Conservation (phyloP, 2,329 filamentous ascomycete species). For the Alternaria atra region DNA sequence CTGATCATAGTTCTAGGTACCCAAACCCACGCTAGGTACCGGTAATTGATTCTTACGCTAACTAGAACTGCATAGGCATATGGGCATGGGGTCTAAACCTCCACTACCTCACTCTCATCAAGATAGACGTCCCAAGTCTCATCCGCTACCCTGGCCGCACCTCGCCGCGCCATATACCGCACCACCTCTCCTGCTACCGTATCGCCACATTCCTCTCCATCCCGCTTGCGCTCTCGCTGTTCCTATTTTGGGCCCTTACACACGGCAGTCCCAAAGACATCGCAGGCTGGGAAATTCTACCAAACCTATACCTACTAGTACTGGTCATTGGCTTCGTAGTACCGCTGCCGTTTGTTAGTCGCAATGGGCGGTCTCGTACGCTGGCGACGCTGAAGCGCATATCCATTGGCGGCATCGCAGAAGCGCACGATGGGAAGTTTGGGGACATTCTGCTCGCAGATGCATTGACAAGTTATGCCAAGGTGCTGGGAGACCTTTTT, state of each 20-base stretch:
- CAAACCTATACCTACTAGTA: constrained; percentile 81
- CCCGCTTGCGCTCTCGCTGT: constrained; percentile 74
- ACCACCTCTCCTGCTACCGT: constrained; percentile 85
- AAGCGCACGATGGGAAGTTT: constrained; percentile 89
- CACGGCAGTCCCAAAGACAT: constrained; percentile 74
- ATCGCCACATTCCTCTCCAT: constrained; percentile 79
- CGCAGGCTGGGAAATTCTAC: constrained; percentile 82
- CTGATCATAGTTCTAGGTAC: constrained; percentile 85
- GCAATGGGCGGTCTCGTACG: constrained; percentile 77
- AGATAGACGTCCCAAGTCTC: constrained; percentile 86
- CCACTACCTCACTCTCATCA: constrained; percentile 79
- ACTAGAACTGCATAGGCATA: constrained; percentile 66
- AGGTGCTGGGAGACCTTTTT: constrained; percentile 88
- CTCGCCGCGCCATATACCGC: constrained; percentile 73
- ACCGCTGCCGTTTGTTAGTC: constrained; percentile 74
- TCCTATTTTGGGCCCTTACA: constrained; percentile 85
- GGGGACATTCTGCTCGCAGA: constrained; percentile 93
- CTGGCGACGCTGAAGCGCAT: constrained; percentile 80
- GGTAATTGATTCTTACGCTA: neutral
- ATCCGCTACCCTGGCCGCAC: constrained; percentile 84
- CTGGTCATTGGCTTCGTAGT: constrained; percentile 76
- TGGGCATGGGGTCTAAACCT: constrained; percentile 97
- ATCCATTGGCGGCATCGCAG: constrained; percentile 83
- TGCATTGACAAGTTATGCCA: constrained; percentile 92
- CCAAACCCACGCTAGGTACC: constrained; percentile 25